Evolutionary conservation across 257 asterid genomes (phyloP).

Genomic region (Solanum sejunctum): DNA sequence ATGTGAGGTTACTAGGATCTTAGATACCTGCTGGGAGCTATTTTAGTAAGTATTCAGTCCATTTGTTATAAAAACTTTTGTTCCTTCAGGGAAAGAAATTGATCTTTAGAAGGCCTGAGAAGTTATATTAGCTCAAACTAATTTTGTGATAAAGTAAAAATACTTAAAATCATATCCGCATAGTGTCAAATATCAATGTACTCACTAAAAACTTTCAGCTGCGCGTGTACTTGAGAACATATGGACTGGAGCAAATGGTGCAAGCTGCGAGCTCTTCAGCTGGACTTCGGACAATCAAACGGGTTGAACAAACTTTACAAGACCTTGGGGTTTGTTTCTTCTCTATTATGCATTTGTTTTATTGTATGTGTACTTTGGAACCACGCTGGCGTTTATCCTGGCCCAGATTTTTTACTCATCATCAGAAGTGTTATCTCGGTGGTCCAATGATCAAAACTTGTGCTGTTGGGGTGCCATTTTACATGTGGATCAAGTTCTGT

Average conservation of each 20-base stretch:
- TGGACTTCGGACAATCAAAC: slow-evolving; percentile 89
- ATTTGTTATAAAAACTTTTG: neutral
- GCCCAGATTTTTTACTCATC: neutral
- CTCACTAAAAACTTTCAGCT: slow-evolving; percentile 44
- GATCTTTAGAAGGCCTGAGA: neutral
- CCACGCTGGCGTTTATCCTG: neutral
- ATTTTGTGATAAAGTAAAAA: neutral
- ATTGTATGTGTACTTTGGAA: neutral
- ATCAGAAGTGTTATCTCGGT: neutral
- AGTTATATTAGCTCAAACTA: neutral
- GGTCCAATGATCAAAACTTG: neutral
- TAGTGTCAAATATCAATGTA: neutral
- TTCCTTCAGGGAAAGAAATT: neutral
- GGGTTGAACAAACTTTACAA: slow-evolving; percentile 93
- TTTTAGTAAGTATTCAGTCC: neutral
- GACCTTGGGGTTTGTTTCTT: slow-evolving; percentile 87
- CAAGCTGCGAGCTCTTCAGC: slow-evolving; percentile 99
- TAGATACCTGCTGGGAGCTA: neutral
- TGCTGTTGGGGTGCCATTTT: neutral
- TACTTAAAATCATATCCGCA: neutral
- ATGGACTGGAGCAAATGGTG: slow-evolving; percentile 93
- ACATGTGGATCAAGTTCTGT: neutral
- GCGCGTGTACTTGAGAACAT: slow-evolving; percentile 76
- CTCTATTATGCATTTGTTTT: neutral
- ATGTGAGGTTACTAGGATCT: neutral